Evolutionary conservation across 768 basidiomycete species (phyloP), one percentile per base, ranked within the genome.

Genomic region (Phaeotremella fagi): DNA sequence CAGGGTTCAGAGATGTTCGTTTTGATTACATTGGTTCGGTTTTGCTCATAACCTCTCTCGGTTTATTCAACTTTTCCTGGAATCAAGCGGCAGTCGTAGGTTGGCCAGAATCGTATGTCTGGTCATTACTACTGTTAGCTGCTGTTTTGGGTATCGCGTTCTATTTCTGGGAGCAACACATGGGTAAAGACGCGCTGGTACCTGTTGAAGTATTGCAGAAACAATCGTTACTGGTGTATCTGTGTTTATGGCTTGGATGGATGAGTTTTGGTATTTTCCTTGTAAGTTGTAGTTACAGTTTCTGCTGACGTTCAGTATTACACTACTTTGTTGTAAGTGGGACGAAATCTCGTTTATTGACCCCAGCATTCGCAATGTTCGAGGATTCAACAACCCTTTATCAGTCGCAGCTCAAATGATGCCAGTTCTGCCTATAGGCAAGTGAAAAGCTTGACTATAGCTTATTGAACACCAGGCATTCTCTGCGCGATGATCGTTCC

Each of bases 21-120:
- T 54, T 65, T 50, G 66, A 68, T 45, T 46, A 56, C 26, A 25
- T 57, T 44, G 66, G 66, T 4, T 45, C 59, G 12, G 7, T 59
- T 25, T 51, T 62, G 4, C 60, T 64, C n/a, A 42, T 57, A 14
- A n/a, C 50, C 45, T 48, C 57, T 4, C 51, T 68, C 35, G 60
- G 61, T 14, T 49, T 68, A 4, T 57, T 68, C 60, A 65, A 68
- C 42, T 68, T 68, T 33, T 51, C 59, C 1, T 68, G 60, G 60
- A 68, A 68, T 36, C 63, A 68, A 50, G 54, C 56, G 20, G 41
- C 63, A 4, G 43, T 63, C 14, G 53, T 54, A 1, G 66, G 63
- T 3, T 68, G 66, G 66, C 43, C 46, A 20, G 50, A 48, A 24
- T 41, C 51, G 23, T 64, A 65, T 38, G 57, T 64, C 37, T 64